Evolutionary conservation across 441 rosid genomes (phyloP).

Genomic region (Gossypium gossypioides): DNA sequence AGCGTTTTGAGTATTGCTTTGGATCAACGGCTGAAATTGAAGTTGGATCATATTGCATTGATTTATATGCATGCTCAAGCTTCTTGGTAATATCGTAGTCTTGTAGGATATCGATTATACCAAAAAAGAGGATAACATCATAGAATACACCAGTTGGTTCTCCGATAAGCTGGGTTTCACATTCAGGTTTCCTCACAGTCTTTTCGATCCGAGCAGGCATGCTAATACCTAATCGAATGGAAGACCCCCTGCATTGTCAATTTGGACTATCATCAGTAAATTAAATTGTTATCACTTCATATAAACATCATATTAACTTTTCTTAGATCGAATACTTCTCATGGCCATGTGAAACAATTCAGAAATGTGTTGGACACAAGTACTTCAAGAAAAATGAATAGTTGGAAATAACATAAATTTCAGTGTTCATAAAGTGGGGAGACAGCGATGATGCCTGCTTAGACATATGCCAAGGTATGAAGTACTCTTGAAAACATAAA

Average conservation of each 20-base stretch:
- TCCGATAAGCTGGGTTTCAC: constrained; percentile 65
- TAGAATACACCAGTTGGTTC: constrained; percentile 74
- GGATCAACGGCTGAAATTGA: constrained; percentile 99
- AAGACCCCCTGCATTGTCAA: constrained; percentile 47
- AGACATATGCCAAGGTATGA: neutral
- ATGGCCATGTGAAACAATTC: neutral
- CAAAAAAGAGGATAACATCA: constrained; percentile 68
- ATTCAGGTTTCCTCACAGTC: constrained; percentile 47
- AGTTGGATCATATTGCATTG: constrained; percentile 88
- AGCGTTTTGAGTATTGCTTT: constrained; percentile 81
- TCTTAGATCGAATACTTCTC: neutral
- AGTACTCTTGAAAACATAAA: neutral
- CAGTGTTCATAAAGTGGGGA: neutral
- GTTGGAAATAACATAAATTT: neutral
- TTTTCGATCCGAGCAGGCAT: constrained; percentile 81
- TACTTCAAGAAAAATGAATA: neutral
- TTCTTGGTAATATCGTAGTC: constrained; percentile 96
- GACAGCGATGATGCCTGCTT: neutral
- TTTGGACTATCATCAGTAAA: neutral
- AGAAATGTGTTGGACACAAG: neutral
- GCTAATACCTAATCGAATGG: constrained; percentile 59
- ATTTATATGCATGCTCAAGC: constrained; percentile 93
- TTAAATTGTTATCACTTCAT: neutral
- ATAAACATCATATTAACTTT: neutral
- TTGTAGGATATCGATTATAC: constrained; percentile 87